Conservation (phyloP, 163 green algal species). For the Chloromonas sp. region DNA sequence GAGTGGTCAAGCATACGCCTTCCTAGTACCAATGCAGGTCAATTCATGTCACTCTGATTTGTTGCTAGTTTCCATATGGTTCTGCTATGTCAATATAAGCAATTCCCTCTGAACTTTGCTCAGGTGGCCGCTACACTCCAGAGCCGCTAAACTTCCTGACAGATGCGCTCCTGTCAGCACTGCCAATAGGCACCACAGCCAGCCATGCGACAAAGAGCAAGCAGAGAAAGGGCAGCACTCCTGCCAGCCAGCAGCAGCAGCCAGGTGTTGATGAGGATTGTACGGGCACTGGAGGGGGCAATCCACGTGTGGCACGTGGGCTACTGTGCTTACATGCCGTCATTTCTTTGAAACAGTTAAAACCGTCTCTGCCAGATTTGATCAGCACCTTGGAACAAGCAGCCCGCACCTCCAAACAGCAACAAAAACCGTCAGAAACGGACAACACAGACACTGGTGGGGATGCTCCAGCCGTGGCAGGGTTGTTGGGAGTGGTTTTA, state of each 20-base stretch:
- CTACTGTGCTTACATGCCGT: neutral
- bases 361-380: no score
- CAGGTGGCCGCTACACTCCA: conserved; percentile 45
- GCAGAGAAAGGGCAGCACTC: no score
- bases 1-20: no score
- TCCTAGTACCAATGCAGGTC: no score
- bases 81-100: neutral
- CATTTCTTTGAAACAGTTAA: no score
- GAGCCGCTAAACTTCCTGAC: conserved; percentile 59
- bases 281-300: neutral
- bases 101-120: neutral
- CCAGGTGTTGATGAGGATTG: neutral
- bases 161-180: conserved; percentile 16
- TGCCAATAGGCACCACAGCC: neutral
- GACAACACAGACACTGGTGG: neutral
- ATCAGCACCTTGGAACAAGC: no score
- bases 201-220: no score
- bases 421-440: no score
- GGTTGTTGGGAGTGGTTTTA: neutral
- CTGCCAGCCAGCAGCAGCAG: no score
- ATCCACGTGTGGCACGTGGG: neutral
- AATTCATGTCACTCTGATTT: no score
- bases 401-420: no score
- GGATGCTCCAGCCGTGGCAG: neutral
- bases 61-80: no score